Evolutionary conservation across 106 monocot genomes (phyloP).

Genomic region (Cymbidium sinense): DNA sequence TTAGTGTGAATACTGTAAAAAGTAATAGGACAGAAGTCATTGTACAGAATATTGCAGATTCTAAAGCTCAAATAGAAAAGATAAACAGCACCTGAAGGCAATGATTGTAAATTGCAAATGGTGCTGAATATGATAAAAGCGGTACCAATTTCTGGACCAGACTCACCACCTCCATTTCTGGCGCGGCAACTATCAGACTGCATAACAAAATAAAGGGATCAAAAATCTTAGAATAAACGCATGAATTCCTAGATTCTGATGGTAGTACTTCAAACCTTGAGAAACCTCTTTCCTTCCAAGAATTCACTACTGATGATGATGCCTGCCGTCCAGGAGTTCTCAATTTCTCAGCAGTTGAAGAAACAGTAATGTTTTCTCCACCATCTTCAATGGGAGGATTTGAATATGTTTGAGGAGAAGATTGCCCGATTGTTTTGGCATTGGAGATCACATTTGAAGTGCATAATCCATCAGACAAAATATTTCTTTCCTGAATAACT

Average conservation of each 20-base stretch:
- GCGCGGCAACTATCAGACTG: conserved; percentile 86
- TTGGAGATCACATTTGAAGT: neutral
- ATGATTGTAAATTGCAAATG: conserved; percentile 85
- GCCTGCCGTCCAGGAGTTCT: conserved; percentile 41
- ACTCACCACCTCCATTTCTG: conserved; percentile 48
- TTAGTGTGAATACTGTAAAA: neutral
- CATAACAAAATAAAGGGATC: conserved; percentile 11
- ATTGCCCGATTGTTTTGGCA: neutral
- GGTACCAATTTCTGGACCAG: conserved; percentile 67
- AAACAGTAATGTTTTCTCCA: conserved; percentile 3
- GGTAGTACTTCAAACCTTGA: conserved; percentile 39
- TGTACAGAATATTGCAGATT: neutral
- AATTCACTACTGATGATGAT: conserved; percentile 39
- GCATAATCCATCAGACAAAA: conserved; percentile 14
- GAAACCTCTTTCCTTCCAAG: conserved; percentile 74
- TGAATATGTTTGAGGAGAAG: conserved; percentile 1
- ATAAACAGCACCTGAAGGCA: conserved; percentile 63
- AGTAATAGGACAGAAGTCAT: neutral
- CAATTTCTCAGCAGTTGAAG: conserved; percentile 27
- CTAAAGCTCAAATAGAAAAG: neutral
- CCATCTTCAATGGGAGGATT: conserved; percentile 16
- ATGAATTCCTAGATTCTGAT: neutral
- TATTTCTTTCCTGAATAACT: conserved; percentile 15
- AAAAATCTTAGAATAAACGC: neutral
- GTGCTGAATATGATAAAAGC: conserved; percentile 78